Evolutionary conservation across 169 alveolate genomes (phyloP), one percentile per base, ranked within the genome.

Genomic region (Plasmodium gallinaceum): DNA sequence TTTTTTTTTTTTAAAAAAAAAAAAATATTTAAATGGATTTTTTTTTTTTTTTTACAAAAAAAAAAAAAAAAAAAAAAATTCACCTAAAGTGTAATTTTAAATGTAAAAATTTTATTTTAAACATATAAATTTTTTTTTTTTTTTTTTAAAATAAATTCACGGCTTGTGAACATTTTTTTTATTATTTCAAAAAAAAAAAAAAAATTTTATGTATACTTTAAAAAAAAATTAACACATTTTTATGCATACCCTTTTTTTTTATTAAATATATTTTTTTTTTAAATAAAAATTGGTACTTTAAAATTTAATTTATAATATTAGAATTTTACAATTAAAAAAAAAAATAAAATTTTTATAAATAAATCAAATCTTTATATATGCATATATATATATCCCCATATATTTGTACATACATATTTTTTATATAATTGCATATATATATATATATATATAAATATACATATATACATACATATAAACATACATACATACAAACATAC

Each of bases 171-270:
- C 43, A 58, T 74, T 58, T 22, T 57, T 58, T 74, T 74, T 52
- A 58, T 42, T 37, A 51, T 74, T 22, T 65, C 37, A 58, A 65
- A 74, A 74, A 58, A 74, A 60, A 48, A 37, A 74, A 20, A 57
- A 24, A 72, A 72, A 72, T 39, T 51, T 74, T 58, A 54, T 54
- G 12, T 54, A 54, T 54, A 54, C 16, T 39, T 24, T 57, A 74
- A 46, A 74, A 18, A 60, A 74, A 74, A 74, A 74, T 58, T 74
- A 74, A 74, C 88, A 74, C 88, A 74, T 74, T 74, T 45, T 43
- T 58, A 24, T 42, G 88, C n/a, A 74, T 58, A 22, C 60, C 8
- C 32, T 37, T 32, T 64, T 16, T 32, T 32, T 61, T 61, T 61
- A 22, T 54, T 73, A 26, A 54, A 14, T 4, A 7, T 42, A 39